phyloP scores from a whole-genome alignment of 192 early-diverging fungal genomes.

The Rhizoclosmatium sp. region DNA sequence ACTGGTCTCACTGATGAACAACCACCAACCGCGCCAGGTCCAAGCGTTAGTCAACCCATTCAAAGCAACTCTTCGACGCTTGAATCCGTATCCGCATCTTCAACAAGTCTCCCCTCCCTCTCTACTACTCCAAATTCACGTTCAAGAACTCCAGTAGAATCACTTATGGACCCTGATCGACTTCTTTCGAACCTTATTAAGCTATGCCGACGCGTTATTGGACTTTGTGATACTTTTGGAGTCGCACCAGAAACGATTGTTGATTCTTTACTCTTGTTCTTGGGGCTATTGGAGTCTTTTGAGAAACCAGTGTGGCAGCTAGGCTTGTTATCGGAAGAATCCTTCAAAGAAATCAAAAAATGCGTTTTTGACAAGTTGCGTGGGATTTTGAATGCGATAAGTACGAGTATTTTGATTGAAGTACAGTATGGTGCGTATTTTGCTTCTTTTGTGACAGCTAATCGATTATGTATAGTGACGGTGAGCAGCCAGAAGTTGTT shows the following conservation, averaged over 20 bases:
- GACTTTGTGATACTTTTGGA: constrained; percentile 3
- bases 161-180: constrained; percentile 6
- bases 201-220: constrained; percentile 5
- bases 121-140: neutral
- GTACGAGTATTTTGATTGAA: constrained; percentile 34
- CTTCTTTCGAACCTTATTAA: constrained; percentile 21
- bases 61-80: neutral
- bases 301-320: constrained; percentile 13
- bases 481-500: constrained; percentile 43
- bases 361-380: constrained; percentile 14
- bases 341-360: constrained; percentile 5
- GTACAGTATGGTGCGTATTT: constrained; percentile 33
- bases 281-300: constrained; percentile 19
- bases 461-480: constrained; percentile 21
- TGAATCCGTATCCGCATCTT: neutral
- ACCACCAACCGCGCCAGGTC: neutral
- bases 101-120: neutral
- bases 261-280: neutral
- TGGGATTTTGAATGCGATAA: constrained; percentile 33
- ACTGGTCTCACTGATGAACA: neutral
- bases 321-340: neutral
- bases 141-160: neutral
- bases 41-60: neutral
- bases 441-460: neutral
- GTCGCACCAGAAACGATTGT: neutral